Conservation (phyloP, 306 rosid genomes). For the Chamaecrista fasciculata region DNA sequence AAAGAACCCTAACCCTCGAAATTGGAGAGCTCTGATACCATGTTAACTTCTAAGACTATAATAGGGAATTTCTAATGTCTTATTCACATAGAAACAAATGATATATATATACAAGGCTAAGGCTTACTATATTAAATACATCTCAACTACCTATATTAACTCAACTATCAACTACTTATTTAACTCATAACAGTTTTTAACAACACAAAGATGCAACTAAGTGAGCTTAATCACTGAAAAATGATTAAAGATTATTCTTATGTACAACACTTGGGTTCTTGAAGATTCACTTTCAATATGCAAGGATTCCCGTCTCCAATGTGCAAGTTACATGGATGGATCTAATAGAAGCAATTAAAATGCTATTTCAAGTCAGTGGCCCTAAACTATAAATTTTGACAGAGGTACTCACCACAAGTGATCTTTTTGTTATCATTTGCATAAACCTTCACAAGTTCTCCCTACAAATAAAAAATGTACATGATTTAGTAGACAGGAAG, state of each 20-base stretch:
- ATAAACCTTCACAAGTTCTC: conserved; percentile 85
- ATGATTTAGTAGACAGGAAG: not conserved
- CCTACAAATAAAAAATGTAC: conserved; percentile 51
- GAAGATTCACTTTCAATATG: not conserved
- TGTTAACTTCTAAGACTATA: too few relatives aligned
- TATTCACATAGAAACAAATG: too few relatives aligned
- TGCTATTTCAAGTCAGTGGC: not conserved
- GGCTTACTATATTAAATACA: too few relatives aligned
- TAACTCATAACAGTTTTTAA: too few relatives aligned
- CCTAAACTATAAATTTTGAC: not conserved
- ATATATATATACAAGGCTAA: too few relatives aligned
- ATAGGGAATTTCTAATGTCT: too few relatives aligned
- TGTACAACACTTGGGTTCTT: not conserved
- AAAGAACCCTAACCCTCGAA: too few relatives aligned
- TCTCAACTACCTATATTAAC: too few relatives aligned
- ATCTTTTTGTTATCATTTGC: conserved; percentile 75
- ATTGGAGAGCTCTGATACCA: too few relatives aligned
- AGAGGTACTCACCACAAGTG: conserved; percentile 62
- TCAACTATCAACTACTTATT: too few relatives aligned
- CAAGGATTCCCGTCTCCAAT: conserved; percentile 7
- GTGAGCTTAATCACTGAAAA: conserved; percentile 13
- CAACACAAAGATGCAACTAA: not conserved
- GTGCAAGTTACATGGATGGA: not conserved
- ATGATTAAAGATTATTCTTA: not conserved
- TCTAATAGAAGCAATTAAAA: not conserved